Base-by-base conservation (phyloP, 345 rosid genomes). In the Eucalyptus erythrocorys region DNA sequence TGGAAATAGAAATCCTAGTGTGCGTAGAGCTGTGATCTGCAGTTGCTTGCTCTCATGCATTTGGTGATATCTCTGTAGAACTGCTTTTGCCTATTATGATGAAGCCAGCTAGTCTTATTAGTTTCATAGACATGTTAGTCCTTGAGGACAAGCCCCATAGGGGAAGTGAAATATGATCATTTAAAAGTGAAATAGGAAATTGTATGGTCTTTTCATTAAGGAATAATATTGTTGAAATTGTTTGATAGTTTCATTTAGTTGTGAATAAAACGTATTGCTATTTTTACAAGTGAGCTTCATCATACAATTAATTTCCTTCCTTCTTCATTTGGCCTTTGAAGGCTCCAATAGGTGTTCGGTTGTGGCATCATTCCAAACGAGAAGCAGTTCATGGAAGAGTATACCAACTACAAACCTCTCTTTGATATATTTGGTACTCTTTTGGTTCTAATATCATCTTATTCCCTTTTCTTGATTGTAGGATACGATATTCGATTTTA, bases 281-380 rank as follows among this genome's bases (percentile, higher is more conserved):
- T 76, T 76, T 40, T 76, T 76, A 37, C 45, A 68, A 16, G 27
- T 21, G 24, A 37, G 45, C 26, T 61, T 89, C 55, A 30, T 68
- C 43, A 4, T 34, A 61, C 27, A 85, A 55, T 45, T 42, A 24
- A 76, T 71, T 21, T 76, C 82, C 45, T 76, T 76, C 82, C 24
- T 37, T 89, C 87, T 86, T 76, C 32, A 48, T 57, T 61, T 66
- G 57, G 71, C 85, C 88, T 61, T 48, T 57, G 89, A 91, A 96
- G 98, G 94, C 94, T 88, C 96, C 96, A 43, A 34, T 92, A 88
- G 98, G 98, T 43, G 76, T 93, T 66, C 92, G 97, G 59, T 86
- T 96, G 85, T 91, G 93, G 93, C 93, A 90, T 82, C 92, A 94
- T 85, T 91, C 94, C 88, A 93, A 94, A 91, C 96, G 95, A 92